Base-by-base conservation (phyloP, 1,139 yeast species). In the Torulaspora pretoriensis region DNA sequence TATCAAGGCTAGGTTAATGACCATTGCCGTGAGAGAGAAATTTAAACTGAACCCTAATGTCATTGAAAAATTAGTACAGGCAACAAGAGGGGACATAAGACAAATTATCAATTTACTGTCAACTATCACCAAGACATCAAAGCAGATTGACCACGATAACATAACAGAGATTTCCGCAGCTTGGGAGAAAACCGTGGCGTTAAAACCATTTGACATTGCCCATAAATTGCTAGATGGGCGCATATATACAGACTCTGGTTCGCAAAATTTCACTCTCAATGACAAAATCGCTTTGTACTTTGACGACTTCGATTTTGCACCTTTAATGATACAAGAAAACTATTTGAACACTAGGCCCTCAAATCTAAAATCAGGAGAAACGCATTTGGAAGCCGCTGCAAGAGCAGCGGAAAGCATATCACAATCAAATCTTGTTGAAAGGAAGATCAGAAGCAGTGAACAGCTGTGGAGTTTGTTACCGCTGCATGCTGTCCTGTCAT, bases 391-490 rank as follows among this genome's bases (percentile, higher is more conserved):
- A 52, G 71, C 80, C 27, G 81, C 84, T 1, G 83, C 88, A 1
- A 70, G 71, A 25, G 98, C 98, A 0, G 88, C 97, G 0, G 90
- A 88, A 53, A 79, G 87, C 43, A 87, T 94, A 40, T 82, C 94
- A 35, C 75, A 77, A 45, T 84, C 92, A 12, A 98, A 94, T 63
- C 64, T 82, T 25, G 82, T 90, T 16, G 96, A 89, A 61, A 71
- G 80, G 24, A 73, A 80, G 62, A 90, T 94, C 48, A 84, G 95
- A 58, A 85, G 95, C 33, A 78, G 95, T 38, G 96, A 90, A 57
- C 98, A 92, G 66, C 90, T 87, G 57, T 94, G 99, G 99, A 80
- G 94, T 52, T 72, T 94, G 52, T 76, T 94, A 71, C 99, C 99
- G 2, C 75, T 89, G 56, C 97, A 90, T 67, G 97, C 92, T 0